A percentile compares a stretch with the other conserved stretches of the same genome.
phyloP scores from a whole-genome alignment of 257 asterid species.

The Solanum dulcamara region DNA sequence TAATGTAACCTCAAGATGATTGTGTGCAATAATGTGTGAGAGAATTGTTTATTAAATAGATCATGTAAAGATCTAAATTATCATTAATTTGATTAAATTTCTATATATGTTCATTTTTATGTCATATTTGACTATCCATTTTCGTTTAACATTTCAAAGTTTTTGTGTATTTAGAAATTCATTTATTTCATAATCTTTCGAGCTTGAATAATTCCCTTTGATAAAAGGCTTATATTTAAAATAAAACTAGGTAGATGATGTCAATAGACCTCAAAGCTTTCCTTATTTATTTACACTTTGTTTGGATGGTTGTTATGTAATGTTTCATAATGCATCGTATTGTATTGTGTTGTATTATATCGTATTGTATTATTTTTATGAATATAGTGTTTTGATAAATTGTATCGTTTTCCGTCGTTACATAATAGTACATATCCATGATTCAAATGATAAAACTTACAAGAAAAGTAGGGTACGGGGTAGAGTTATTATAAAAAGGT shows the following conservation, averaged over 20 bases:
- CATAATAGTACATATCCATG: too few relatives aligned
- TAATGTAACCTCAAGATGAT: not conserved
- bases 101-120: not conserved
- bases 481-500: too few relatives aligned
- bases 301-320: too few relatives aligned
- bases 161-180: not conserved
- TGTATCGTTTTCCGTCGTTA: too few relatives aligned
- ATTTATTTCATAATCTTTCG: not conserved
- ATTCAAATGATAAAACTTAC: too few relatives aligned
- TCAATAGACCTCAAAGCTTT: not conserved
- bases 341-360: too few relatives aligned
- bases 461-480: too few relatives aligned
- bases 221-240: not conserved
- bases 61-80: not conserved
- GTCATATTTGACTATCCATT: not conserved
- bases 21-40: not conserved
- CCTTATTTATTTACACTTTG: not conserved
- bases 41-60: not conserved
- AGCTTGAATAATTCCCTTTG: not conserved
- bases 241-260: not conserved
- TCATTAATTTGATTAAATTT: not conserved
- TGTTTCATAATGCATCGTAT: too few relatives aligned
- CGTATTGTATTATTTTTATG: too few relatives aligned
- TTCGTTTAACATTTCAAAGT: not conserved
- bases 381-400: too few relatives aligned